Percentiles rank a stretch among this genome's conserved stretches.
Evolutionary conservation across 1,284 basidiomycete species (phyloP).

Genomic region (Pisolithus thermaeus): DNA sequence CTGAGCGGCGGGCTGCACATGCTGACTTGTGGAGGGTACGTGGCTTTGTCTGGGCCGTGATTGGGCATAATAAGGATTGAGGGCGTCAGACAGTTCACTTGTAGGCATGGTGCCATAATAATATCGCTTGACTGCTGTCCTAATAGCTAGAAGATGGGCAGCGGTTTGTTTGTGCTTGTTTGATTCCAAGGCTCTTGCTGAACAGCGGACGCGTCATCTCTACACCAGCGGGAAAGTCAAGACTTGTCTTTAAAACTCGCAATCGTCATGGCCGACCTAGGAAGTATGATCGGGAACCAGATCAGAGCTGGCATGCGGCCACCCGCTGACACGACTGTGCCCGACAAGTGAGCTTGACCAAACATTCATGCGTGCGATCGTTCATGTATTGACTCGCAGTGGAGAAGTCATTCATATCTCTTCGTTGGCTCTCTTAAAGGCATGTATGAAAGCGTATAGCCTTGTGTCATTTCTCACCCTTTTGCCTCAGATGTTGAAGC

Average conservation of each 20-base stretch:
- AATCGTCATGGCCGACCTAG: slow-evolving; percentile 36
- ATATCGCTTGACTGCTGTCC: background rate
- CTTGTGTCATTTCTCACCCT: slow-evolving; percentile 3
- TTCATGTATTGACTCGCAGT: slow-evolving; percentile 38
- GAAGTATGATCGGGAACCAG: slow-evolving; percentile 53
- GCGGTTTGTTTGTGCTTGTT: slow-evolving; percentile 23
- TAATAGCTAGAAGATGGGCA: background rate
- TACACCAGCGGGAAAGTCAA: background rate
- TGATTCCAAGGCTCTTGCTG: slow-evolving; percentile 28
- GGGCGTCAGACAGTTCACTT: slow-evolving; percentile 70
- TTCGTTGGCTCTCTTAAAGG: slow-evolving; percentile 89
- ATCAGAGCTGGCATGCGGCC: slow-evolving; percentile 30
- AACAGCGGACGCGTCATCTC: slow-evolving; percentile 49
- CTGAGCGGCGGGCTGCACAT: slow-evolving; percentile 23
- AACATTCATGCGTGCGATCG: slow-evolving; percentile 2
- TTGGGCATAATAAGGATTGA: slow-evolving; percentile 59
- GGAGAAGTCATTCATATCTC: slow-evolving; percentile 97
- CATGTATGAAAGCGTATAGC: slow-evolving; percentile 23
- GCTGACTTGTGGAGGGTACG: slow-evolving; percentile 17
- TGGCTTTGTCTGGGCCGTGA: slow-evolving; percentile 32
- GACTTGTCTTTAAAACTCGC: background rate
- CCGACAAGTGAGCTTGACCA: slow-evolving; percentile 59
- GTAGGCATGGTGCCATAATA: slow-evolving; percentile 35
- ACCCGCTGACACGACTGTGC: slow-evolving; percentile 47
- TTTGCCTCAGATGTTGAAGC: slow-evolving; percentile 87